A percentile compares a stretch with the other conserved stretches of the same genome.
These are phyloP conservation scores for Oryza nivara DNA, from an alignment of 176 grass and related monocot species.

Conservation along the genomic window DNA sequence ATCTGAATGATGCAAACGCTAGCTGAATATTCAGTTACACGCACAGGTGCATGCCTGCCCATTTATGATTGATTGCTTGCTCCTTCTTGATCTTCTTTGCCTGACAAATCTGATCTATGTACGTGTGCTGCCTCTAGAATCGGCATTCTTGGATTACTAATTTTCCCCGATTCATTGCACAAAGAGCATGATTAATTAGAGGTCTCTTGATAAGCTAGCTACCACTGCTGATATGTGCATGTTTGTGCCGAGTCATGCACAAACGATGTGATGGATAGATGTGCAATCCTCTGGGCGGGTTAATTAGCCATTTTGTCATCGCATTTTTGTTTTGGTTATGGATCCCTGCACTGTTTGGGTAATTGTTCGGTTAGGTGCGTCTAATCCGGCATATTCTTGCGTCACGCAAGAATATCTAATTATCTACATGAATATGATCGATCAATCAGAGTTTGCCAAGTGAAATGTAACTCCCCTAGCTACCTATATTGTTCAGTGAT, in stretches of 20 bases:
- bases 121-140: not conserved
- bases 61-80: not conserved
- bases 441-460: not conserved
- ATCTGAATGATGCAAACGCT: conserved; percentile 6
- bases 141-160: not conserved
- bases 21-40: conserved; percentile 7
- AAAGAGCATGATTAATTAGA: not conserved
- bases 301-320: conserved; percentile 20
- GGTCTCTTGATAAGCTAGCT: not conserved
- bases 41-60: not conserved
- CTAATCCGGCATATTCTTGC: not conserved
- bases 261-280: conserved; percentile 27
- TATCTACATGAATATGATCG: not conserved
- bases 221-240: not conserved
- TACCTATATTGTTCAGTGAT: not conserved
- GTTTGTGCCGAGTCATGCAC: not conserved
- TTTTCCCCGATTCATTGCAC: not conserved
- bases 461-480: not conserved
- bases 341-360: not conserved
- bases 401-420: not conserved
- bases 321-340: not conserved
- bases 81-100: not conserved
- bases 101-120: not conserved
- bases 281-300: not conserved
- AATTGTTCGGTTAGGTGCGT: not conserved